phyloP scores from a whole-genome alignment of 441 rosid genomes.

The Mallotus japonicus region DNA sequence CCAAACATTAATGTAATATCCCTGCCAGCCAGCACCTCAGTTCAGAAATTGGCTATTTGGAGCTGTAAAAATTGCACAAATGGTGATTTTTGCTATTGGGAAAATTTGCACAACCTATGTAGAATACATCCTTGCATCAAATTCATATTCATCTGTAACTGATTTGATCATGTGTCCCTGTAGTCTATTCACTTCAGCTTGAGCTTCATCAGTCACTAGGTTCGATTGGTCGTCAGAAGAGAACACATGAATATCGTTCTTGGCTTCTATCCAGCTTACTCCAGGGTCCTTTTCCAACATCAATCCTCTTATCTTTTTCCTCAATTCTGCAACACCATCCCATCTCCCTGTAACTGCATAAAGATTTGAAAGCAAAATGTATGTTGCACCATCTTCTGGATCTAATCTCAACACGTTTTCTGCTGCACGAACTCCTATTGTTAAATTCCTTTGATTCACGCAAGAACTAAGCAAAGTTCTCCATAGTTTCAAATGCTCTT shows the following conservation, averaged over 20 bases:
- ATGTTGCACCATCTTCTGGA: slow-evolving; percentile 59
- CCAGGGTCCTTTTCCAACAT: slow-evolving; percentile 69
- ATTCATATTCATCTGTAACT: slow-evolving; percentile 12
- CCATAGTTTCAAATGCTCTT: slow-evolving; percentile 62
- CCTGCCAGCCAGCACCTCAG: neutral
- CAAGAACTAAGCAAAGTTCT: slow-evolving; percentile 77
- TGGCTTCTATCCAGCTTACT: slow-evolving; percentile 74
- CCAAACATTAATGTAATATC: too few species aligned
- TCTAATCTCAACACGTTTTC: slow-evolving; percentile 53
- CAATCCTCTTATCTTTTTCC: slow-evolving; percentile 59
- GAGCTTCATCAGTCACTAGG: slow-evolving; percentile 36
- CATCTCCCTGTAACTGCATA: slow-evolving; percentile 68
- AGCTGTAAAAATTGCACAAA: too few species aligned
- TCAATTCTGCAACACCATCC: slow-evolving; percentile 60
- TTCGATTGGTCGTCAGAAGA: slow-evolving; percentile 63
- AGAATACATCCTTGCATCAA: slow-evolving; percentile 11
- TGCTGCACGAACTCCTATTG: slow-evolving; percentile 60
- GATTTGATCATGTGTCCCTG: slow-evolving; percentile 45
- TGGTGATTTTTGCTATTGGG: too few species aligned
- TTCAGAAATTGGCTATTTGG: neutral
- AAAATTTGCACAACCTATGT: neutral
- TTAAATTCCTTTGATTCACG: slow-evolving; percentile 48
- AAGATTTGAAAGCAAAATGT: slow-evolving; percentile 66
- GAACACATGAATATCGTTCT: slow-evolving; percentile 48
- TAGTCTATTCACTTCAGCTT: slow-evolving; percentile 46